phyloP scores from a whole-genome alignment of 345 rosid genomes.

The Linum lewisii region DNA sequence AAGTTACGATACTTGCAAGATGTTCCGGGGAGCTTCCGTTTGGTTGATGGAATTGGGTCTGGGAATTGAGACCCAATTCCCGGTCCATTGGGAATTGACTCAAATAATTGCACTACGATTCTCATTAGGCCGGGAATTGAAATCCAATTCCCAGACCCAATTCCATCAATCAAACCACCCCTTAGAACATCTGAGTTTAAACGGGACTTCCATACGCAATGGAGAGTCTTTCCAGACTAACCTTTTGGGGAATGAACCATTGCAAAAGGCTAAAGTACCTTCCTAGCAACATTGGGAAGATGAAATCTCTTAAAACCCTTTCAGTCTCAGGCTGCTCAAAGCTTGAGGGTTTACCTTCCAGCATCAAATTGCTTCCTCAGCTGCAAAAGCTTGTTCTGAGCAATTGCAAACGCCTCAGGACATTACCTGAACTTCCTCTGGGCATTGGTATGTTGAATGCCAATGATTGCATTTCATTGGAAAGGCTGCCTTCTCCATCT shows the following conservation, averaged over 20 bases:
- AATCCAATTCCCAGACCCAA: too few species aligned
- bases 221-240: background rate
- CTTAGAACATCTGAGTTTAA: background rate
- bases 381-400: background rate
- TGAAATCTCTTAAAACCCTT: background rate
- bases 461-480: background rate
- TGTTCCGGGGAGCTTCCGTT: background rate
- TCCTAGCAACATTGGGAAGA: background rate
- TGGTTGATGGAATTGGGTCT: too few species aligned
- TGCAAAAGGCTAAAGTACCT: constrained; percentile 1
- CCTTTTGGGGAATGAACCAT: background rate
- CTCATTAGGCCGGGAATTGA: too few species aligned
- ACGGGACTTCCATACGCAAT: background rate
- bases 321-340: background rate
- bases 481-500: background rate
- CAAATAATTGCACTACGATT: too few species aligned
- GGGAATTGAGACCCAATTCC: too few species aligned
- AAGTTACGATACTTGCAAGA: background rate
- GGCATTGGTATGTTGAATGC: background rate
- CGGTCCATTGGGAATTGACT: too few species aligned
- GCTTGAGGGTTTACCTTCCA: background rate
- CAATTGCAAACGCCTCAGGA: background rate
- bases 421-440: background rate
- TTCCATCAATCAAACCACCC: too few species aligned
- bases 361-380: background rate